Base-by-base conservation (phyloP, 2,329 filamentous ascomycete genomes). In the Aspergillus tamarii region DNA sequence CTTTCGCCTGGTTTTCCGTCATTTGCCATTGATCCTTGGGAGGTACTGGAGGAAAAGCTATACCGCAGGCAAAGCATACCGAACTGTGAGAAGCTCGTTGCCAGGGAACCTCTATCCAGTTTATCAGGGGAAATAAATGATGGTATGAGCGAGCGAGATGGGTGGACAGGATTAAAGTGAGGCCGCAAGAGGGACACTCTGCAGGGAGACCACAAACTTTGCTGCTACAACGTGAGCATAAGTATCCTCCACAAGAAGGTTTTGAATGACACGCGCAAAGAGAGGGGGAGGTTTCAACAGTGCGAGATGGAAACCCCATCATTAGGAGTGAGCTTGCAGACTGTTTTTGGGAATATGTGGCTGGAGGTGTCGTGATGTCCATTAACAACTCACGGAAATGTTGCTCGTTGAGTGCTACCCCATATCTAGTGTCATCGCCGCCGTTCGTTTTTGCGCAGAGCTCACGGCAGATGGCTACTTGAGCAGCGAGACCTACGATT, bases 291-390 rank as follows among this genome's bases (percentile, higher is more conserved):
- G 88, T 84, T 59, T 92, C 91, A 6, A 95, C 87, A 2, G 91
- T 91, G 43, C 94, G 87, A 7, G 92, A 96, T 0, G 95, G 95
- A 73, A 99, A 99, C 5, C 95, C 95, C 94, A 99, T 99, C 91
- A 96, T 96, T 30, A 99, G 86, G 46, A 99, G 83, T 2, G 85
- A 81, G 65, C 75, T 80, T 61, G 84, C 61, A 75, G 77, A 70
- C 79, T 72, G 83, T 76, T 72, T 85, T 80, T 69, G 78, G 3
- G 89, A 87, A 60, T 91, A 88, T 14, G 93, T 92, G 21, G 93
- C 90, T 0, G 94, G 95, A 1, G 95, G 95, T 2, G 93, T 97
- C 0, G 95, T 98, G 55, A 91, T 88, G 21, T 89, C 89, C 76
- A 98, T 89, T 65, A 98, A 85, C n/a, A 98, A 85, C 72, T 98